These are phyloP conservation scores for Scenedesmus sp. DNA, from an alignment of 163 green algal species.

Conservation along the genomic window DNA sequence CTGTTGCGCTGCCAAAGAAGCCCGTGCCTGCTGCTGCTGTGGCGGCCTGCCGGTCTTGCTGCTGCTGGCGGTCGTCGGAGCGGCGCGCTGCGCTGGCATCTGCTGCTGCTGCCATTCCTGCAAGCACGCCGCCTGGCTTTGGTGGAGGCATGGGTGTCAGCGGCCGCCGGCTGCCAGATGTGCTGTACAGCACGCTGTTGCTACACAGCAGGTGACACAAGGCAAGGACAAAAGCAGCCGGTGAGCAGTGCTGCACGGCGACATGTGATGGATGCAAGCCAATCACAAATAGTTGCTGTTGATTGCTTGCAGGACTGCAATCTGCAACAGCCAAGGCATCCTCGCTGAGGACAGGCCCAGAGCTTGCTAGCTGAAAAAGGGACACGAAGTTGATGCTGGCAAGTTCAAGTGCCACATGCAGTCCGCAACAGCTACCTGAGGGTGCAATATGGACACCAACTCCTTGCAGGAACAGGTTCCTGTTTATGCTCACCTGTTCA, in stretches of 20 bases:
- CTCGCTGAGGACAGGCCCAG: no score
- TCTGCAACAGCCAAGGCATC: no score
- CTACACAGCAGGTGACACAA: not conserved
- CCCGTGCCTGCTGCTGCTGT: not conserved
- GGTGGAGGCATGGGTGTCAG: slow-evolving; percentile 29
- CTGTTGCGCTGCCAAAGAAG: not conserved
- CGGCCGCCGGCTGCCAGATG: slow-evolving; percentile 15
- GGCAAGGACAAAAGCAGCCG: not conserved
- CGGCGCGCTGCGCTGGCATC: not conserved
- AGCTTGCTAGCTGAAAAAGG: no score
- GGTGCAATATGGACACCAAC: not conserved
- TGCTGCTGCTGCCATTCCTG: not conserved
- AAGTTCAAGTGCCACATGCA: no score
- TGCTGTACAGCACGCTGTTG: slow-evolving; percentile 25
- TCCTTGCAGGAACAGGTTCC: not conserved
- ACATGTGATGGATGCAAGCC: no score
- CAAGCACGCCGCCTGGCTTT: slow-evolving; percentile 27
- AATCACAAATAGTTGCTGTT: no score
- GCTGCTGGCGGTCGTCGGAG: not conserved
- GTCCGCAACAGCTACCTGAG: not conserved
- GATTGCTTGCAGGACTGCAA: no score
- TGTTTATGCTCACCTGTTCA: slow-evolving; percentile 27
- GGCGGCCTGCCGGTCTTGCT: not conserved
- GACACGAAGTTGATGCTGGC: no score
- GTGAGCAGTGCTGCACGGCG: no score